Evolutionary conservation across 1,284 basidiomycete species (phyloP), one percentile per base, ranked within the genome.

Genomic region (Fomitopsis schrenkii): DNA sequence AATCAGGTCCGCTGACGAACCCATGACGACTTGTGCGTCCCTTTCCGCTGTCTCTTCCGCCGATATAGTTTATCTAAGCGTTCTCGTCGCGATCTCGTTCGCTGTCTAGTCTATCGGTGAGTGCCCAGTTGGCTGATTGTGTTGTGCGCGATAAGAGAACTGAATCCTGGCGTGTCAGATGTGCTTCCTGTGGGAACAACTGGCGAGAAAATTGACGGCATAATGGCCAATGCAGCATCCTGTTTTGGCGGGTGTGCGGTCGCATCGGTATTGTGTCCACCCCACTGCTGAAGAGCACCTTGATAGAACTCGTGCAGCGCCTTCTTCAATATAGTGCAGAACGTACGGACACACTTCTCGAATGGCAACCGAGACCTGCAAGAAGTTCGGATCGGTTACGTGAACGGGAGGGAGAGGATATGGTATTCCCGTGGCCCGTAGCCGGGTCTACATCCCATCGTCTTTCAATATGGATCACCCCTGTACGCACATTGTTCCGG

Each of bases 1-100:
- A 75, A 99, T 98, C 67, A 81, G 97, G 40, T 96, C 94, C 68
- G 97, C 97, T 0, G 95, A 97, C 74, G 95, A 97, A 72, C 95
- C 95, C 6, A 96, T 95, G 92, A 97, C 95, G 8, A 97, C 93
- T 0, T 97, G 95, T 93, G 81, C 77, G 93, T 85, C 45, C 55
- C 53, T 53, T 56, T 50, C 62, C 52, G 17, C 19, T 19, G 17
- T 5, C 36, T 56, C 14, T 68, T 62, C 38, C 28, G 42, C 48
- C 28, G 48, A 38, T 53, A 44, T 55, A 52, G 15, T 55, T 57
- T 46, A 64, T 61, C 14, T 65, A 54, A 3, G 40, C 38, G 26
- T 63, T 10, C 53, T 26, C 30, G 36, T 5, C n/a, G 58, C 26
- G 41, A 42, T 53, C 35, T 62, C 55, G 58, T 17, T 30, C 19